Evolutionary conservation across 164 flowering plant genomes (phyloP).

Genomic region (Kalanchoe fedtschenkoi): DNA sequence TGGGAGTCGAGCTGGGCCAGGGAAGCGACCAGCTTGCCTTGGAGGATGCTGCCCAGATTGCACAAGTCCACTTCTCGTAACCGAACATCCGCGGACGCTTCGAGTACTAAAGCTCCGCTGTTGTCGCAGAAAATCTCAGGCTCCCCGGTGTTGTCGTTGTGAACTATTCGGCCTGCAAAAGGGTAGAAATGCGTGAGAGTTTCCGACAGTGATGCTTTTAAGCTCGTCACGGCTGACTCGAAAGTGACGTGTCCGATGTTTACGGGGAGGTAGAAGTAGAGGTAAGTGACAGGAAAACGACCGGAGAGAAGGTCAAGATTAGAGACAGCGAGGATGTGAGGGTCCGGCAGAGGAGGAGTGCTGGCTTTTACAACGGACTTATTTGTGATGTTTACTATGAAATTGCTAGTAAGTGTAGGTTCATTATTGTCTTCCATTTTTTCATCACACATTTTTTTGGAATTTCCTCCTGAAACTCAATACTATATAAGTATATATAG

Average conservation of each 20-base stretch:
- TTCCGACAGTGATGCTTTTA: conserved; percentile 24
- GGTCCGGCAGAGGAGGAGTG: neutral
- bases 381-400: conserved; percentile 15
- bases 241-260: neutral
- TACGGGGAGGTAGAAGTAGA: conserved; percentile 29
- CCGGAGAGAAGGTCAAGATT: conserved; percentile 53
- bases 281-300: conserved; percentile 46
- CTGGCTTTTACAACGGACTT: conserved; percentile 26
- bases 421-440: conserved; percentile 4
- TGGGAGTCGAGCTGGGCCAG: conserved; percentile 8
- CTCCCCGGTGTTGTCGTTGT: conserved; percentile 22
- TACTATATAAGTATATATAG: no score
- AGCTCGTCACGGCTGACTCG: conserved; percentile 9
- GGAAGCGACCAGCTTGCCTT: conserved; percentile 26
- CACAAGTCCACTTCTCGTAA: conserved; percentile 24
- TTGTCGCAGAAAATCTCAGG: conserved; percentile 45
- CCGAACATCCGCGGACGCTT: conserved; percentile 25
- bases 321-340: conserved; percentile 26
- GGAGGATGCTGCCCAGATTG: conserved; percentile 23
- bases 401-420: conserved; percentile 2
- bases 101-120: conserved; percentile 27
- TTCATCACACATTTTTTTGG: neutral
- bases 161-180: conserved; percentile 32
- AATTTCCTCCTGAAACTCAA: no score
- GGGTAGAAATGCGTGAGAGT: conserved; percentile 31